Percentiles rank a stretch among this genome's conserved stretches.
These are phyloP conservation scores for Pichia ethanolica DNA, from an alignment of 805 yeast species.

Conservation along the genomic window DNA sequence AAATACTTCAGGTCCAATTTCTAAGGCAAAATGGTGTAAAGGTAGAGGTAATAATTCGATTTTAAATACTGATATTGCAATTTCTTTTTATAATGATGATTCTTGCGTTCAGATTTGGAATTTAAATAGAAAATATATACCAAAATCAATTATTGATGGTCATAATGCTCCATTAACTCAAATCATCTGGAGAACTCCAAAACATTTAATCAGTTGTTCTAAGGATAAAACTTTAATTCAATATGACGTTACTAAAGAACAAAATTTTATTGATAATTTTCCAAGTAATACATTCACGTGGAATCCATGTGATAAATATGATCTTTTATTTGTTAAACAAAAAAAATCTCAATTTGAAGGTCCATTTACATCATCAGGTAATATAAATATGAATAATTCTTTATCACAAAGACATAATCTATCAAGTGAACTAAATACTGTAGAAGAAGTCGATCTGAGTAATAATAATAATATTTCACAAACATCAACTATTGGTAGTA, in stretches of 20 bases:
- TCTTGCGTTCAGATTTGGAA: constrained; percentile 64
- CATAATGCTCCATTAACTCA: constrained; percentile 50
- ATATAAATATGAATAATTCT: no score
- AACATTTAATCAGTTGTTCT: constrained; percentile 41
- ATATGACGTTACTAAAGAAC: constrained; percentile 39
- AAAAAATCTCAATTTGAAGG: constrained; percentile 35
- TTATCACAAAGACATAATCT: no score
- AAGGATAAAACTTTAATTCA: constrained; percentile 42
- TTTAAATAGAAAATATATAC: constrained; percentile 63
- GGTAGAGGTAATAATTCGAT: constrained; percentile 34
- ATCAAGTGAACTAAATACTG: constrained; percentile 9
- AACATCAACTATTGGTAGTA: not conserved
- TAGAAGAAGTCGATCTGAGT: not conserved
- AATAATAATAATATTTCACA: not conserved
- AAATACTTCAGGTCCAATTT: constrained; percentile 69
- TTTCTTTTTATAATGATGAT: constrained; percentile 67
- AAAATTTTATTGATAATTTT: constrained; percentile 42
- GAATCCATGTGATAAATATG: constrained; percentile 40
- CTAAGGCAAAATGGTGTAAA: constrained; percentile 65
- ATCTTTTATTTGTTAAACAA: constrained; percentile 47
- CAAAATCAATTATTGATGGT: constrained; percentile 44
- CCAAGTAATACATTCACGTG: constrained; percentile 49
- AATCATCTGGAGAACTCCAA: constrained; percentile 45
- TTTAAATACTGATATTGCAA: constrained; percentile 60
- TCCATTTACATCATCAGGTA: not conserved